Base-by-base conservation (phyloP, 2,329 filamentous ascomycete genomes). In the Coniochaeta prunicola region DNA sequence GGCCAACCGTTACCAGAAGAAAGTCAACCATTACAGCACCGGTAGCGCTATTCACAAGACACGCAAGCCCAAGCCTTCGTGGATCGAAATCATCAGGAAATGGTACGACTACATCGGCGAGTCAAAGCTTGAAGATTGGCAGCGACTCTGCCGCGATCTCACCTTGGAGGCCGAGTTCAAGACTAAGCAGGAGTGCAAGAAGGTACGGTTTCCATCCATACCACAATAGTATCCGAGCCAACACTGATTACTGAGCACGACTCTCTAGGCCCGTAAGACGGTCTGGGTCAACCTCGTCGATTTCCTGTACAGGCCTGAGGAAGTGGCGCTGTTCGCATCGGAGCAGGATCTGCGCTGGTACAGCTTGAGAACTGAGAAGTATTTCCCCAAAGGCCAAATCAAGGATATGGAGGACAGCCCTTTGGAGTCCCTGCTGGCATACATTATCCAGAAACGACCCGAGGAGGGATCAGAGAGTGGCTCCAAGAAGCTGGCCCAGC, bases 201-300 rank as follows among this genome's bases (percentile, higher is more conserved):
- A 75, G 65, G 80, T 80, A 65, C 12, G 31, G 31, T 21, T 10
- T 17, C 19, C 17, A 21, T 2, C 17, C 40, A 40, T 5, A 40
- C 36, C 5, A 12, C 15, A n/a, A n/a, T n/a, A n/a, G n/a, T n/a
- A n/a, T n/a, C n/a, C n/a, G 13, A 4, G 19, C 42, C 21, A 26
- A 10, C 28, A 24, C 12, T 15, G 24, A 26, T 3, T 12, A 48
- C 42, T 48, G 6, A 48, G 4, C 5, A 28, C 5, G 5, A 12
- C 21, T 7, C 4, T 26, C 24, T 10, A 81, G 79, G 76, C 71
- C 3, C 65, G 80, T 1, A 64, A 64, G 17, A 62, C 54, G 0
- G 67, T 80, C 4, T 73, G 75, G 65, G 71, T 82, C 59, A 82
- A 82, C 59, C 81, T 82, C 34, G 61, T 60, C 28, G 80, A 83